Evolutionary conservation across 2,329 filamentous ascomycete genomes (phyloP).

Genomic region (Atkinsonella texensis): DNA sequence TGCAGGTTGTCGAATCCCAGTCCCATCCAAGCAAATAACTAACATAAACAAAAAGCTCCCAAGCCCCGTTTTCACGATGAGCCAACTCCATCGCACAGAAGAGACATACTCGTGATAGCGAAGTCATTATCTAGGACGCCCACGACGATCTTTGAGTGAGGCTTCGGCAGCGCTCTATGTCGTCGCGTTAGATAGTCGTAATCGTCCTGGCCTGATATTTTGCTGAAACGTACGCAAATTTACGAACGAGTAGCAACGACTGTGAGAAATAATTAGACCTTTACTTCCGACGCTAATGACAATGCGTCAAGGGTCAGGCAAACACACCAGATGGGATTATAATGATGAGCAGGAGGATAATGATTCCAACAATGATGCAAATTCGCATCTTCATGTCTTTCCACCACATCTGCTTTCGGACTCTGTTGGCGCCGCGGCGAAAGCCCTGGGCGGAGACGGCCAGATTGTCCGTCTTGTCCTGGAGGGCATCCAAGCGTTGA

Average conservation of each 20-base stretch:
- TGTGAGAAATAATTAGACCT: slow-evolving; percentile 6
- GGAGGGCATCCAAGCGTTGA: slow-evolving; percentile 72
- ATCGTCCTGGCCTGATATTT: neutral
- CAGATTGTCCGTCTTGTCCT: slow-evolving; percentile 92
- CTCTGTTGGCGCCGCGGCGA: slow-evolving; percentile 88
- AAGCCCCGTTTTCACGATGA: slow-evolving; percentile 14
- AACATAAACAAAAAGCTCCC: slow-evolving; percentile 9
- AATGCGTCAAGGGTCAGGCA: neutral
- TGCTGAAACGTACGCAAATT: slow-evolving; percentile 6
- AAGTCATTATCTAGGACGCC: slow-evolving; percentile 1
- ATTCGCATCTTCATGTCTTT: slow-evolving; percentile 99
- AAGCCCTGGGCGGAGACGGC: slow-evolving; percentile 90
- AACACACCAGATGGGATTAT: slow-evolving; percentile 79
- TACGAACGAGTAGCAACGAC: slow-evolving; percentile 25
- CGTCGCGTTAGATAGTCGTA: neutral
- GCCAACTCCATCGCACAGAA: slow-evolving; percentile 25
- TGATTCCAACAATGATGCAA: slow-evolving; percentile 82
- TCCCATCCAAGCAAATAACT: slow-evolving; percentile 13
- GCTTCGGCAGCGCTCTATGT: neutral
- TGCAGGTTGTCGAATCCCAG: slow-evolving; percentile 8
- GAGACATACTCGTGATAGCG: slow-evolving; percentile 15
- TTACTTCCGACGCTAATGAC: neutral
- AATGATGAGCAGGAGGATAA: slow-evolving; percentile 85
- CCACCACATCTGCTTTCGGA: slow-evolving; percentile 99
- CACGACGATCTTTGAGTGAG: neutral